Evolutionary conservation across 2,329 filamentous ascomycete genomes (phyloP), one percentile per base, ranked within the genome.

Genomic region (Phialophora expanda): DNA sequence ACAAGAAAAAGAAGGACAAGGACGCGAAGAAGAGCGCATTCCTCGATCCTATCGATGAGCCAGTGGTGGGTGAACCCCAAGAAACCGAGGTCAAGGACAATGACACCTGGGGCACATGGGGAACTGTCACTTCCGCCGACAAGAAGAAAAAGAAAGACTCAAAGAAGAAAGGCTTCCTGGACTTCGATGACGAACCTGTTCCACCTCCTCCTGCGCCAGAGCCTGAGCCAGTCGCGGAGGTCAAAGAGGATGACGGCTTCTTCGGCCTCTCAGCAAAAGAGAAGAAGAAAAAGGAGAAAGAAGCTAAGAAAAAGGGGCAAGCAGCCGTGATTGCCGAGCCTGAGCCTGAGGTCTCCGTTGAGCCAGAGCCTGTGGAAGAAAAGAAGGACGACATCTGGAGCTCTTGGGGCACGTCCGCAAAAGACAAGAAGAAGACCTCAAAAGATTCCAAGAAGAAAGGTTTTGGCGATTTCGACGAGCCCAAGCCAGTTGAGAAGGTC

Each of bases 381-480:
- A 75, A 75, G 74, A 78, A 82, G 72, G 76, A 80, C 73, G 78
- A 83, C 70, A 77, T 77, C 82, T 79, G 81, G 80, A 73, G 73
- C 51, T 65, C 66, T 66, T 83, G 80, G 77, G 76, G 77, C 63
- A 76, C 74, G 64, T 77, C 78, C 63, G 75, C 78, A 64, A 81
- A 82, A 71, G 82, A 81, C 71, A 82, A 82, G 71, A 82, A 79
- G 61, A 80, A 81, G 73, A 81, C 81, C 67, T 78, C 79, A 38
- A 80, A 79, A 69, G 74, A 79, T 50, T 79, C 78, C 56, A 79
- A 82, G 65, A 83, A 79, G 68, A 75, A 77, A 75, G 56, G 56
- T 11, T 50, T 67, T 30, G n/a, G 60, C 46, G 66, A 65, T n/a
- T 34, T 64, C n/a, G 60, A 62, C 22, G 69, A 65, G 34, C 62